These are phyloP conservation scores for Scheffersomyces stambukii DNA, from an alignment of 1,139 yeast species.

Conservation along the genomic window DNA sequence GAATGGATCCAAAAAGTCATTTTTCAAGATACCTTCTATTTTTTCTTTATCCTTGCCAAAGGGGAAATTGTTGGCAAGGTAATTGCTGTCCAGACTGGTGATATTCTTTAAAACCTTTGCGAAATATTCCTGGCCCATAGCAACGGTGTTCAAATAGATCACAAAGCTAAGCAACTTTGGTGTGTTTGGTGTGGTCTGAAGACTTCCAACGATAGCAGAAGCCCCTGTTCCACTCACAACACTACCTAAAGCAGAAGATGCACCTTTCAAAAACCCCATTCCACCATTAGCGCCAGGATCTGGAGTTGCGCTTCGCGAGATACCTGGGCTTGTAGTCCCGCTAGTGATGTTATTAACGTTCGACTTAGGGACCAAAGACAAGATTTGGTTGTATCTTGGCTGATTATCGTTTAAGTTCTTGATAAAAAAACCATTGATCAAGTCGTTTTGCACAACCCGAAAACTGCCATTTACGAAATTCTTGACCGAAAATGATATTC, in stretches of 20 bases:
- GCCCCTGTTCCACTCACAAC: constrained; percentile 31
- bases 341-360: constrained; percentile 9
- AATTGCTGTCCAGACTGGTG: constrained; percentile 16
- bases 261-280: constrained; percentile 43
- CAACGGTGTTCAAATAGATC: constrained; percentile 58
- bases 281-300: constrained; percentile 22
- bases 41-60: constrained; percentile 51
- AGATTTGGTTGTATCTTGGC: constrained; percentile 47
- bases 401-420: constrained; percentile 53
- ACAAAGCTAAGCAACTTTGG: constrained; percentile 45
- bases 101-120: constrained; percentile 41
- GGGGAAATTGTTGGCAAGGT: constrained; percentile 44
- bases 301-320: constrained; percentile 33
- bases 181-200: constrained; percentile 19
- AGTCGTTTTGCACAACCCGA: constrained; percentile 31
- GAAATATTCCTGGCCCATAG: constrained; percentile 54
- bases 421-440: constrained; percentile 37
- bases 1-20: constrained; percentile 38
- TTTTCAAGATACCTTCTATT: constrained; percentile 35
- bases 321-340: constrained; percentile 20
- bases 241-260: constrained; percentile 44
- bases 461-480: constrained; percentile 38
- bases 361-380: constrained; percentile 22
- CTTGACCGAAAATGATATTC: constrained; percentile 52
- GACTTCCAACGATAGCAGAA: constrained; percentile 17